Percentiles rank a stretch among this genome's conserved stretches.
Evolutionary conservation across 345 rosid genomes (phyloP).

Genomic region (Eucalyptus victrix): DNA sequence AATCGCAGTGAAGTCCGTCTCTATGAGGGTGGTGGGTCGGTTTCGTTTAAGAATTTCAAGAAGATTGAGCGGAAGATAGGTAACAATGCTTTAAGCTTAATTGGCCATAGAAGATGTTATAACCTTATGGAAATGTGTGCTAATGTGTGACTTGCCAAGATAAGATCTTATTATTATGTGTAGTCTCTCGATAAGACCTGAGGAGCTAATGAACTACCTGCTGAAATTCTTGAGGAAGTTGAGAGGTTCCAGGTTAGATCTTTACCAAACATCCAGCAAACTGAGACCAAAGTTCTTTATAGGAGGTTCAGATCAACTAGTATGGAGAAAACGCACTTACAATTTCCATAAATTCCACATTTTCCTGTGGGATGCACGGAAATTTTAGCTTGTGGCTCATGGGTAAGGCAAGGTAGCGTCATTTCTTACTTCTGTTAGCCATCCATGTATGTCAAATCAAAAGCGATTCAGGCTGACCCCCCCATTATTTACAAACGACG

Average conservation of each 20-base stretch:
- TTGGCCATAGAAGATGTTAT: not conserved
- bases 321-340: not conserved
- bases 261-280: not conserved
- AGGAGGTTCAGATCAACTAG: not conserved
- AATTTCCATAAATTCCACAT: not conserved
- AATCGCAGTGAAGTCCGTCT: not conserved
- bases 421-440: not conserved
- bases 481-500: not conserved
- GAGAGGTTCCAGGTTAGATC: not conserved
- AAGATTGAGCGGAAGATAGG: not conserved
- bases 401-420: not conserved
- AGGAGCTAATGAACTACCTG: not conserved
- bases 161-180: not conserved
- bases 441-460: not conserved
- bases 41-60: not conserved
- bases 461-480: not conserved
- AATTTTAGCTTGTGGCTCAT: not conserved
- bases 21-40: not conserved
- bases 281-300: not conserved
- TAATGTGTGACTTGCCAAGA: not conserved
- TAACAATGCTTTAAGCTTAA: not conserved
- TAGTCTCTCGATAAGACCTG: not conserved
- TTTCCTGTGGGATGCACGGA: not conserved
- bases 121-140: not conserved
- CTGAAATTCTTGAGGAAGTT: not conserved